Conservation (phyloP, 1,284 basidiomycete species). For the Ceratobasidium sp. region DNA sequence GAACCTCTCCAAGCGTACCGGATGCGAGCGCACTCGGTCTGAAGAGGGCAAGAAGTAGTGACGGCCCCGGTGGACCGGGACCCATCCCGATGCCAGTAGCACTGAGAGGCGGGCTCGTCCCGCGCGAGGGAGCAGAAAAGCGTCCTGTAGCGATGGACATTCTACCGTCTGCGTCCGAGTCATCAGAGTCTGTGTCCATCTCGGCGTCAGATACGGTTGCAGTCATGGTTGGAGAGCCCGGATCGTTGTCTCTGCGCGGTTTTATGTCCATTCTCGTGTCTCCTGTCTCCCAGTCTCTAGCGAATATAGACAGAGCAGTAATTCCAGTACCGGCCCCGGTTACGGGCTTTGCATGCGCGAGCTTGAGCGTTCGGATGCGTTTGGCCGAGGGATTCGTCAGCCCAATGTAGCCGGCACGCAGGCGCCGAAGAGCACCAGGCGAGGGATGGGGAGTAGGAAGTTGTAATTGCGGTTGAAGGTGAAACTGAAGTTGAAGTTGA, state of each 20-base stretch:
- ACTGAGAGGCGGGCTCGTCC: conserved; percentile 36
- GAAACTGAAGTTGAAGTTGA: conserved; percentile 6
- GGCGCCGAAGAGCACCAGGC: conserved; percentile 21
- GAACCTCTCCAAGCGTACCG: conserved; percentile 29
- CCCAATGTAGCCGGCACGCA: conserved; percentile 27
- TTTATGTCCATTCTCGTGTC: not conserved
- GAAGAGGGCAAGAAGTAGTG: conserved; percentile 28
- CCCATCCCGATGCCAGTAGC: conserved; percentile 10
- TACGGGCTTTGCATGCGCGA: not conserved
- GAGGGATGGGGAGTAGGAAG: conserved; percentile 14
- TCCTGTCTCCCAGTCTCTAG: conserved; percentile 25
- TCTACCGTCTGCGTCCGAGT: conserved; percentile 20
- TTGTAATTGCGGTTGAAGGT: conserved; percentile 8
- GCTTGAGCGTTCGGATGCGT: conserved; percentile 36
- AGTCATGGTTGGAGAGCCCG: conserved; percentile 23
- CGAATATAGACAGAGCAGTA: conserved; percentile 19
- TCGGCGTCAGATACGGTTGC: conserved; percentile 40
- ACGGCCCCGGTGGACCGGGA: conserved; percentile 28
- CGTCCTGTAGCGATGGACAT: conserved; percentile 13
- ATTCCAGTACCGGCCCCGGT: not conserved
- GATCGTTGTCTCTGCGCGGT: not conserved
- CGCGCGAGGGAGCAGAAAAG: conserved; percentile 26
- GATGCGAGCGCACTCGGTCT: conserved; percentile 24
- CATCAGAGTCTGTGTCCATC: conserved; percentile 30
- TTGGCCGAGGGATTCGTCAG: conserved; percentile 42